Base-by-base conservation (phyloP, 1,284 basidiomycete genomes). In the Wallemia ichthyophaga region DNA sequence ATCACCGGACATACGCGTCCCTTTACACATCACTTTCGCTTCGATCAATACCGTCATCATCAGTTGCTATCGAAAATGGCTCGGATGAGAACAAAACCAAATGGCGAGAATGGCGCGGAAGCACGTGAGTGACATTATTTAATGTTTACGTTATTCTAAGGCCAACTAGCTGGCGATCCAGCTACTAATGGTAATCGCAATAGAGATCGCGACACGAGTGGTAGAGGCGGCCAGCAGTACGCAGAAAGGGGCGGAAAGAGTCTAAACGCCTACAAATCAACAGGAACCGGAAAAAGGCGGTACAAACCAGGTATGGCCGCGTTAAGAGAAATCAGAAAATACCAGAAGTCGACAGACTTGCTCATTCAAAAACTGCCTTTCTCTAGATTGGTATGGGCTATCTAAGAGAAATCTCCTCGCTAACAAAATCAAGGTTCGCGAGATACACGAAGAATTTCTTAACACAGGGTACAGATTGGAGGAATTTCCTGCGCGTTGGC, bases 301-400 rank as follows among this genome's bases (percentile, higher is more conserved):
- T 94, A 77, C 71, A 75, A 83, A 62, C 87, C 88, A 0, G 88
- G 88, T 1, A 89, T 85, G 0, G 79, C 84, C 61, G 89, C 89
- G 26, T 72, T 95, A 60, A 77, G 82, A 32, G 89, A 95, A 72
- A 94, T 95, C 60, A 76, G 89, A 63, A 84, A 83, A 67, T 94
- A 91, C 69, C 89, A 95, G 71, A 89, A 86, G 69, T 81, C 78
- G 64, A 94, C 89, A 2, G 87, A 94, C 66, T 72, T 94, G 60
- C 72, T 94, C 61, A 73, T 95, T 62, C 77, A 79, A 64, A 89
- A 85, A 68, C 75, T 94, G 56, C 89, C 89, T 0, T 95, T 95
- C 69, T 83, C 85, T 57, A 82, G 89, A 64, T 73, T 94, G 65
- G 89, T 94, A 66, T n/a, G 66, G 82, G 33, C 26, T n/a, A 17